phyloP scores from a whole-genome alignment of 2,329 filamentous ascomycete species.

The Lasiodiplodia sp. region DNA sequence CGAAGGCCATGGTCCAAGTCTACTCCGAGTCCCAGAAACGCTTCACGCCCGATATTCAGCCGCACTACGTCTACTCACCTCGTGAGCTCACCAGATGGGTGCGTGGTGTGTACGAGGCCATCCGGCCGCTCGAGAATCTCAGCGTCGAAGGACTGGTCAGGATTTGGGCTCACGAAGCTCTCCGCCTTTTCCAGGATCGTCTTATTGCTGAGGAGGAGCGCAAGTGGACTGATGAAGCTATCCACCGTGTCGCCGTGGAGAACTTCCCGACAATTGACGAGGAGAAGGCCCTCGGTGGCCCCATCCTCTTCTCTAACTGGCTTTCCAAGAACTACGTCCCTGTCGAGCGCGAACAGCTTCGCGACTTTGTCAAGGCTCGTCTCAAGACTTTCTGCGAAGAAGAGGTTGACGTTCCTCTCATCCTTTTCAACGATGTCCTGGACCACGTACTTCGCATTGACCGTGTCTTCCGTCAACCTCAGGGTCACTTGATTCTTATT shows the following conservation, averaged over 20 bases:
- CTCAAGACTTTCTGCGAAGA: slow-evolving; percentile 99
- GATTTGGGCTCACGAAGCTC: slow-evolving; percentile 97
- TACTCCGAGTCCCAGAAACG: slow-evolving; percentile 93
- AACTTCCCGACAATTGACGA: slow-evolving; percentile 97
- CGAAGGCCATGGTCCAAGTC: slow-evolving; percentile 96
- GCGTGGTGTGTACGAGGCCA: slow-evolving; percentile 95
- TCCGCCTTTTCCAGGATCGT: slow-evolving; percentile 96
- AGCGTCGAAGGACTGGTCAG: slow-evolving; percentile 90
- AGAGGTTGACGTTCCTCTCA: slow-evolving; percentile 96
- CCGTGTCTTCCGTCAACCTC: slow-evolving; percentile 96
- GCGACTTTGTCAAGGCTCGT: slow-evolving; percentile 96
- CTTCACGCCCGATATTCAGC: slow-evolving; percentile 96
- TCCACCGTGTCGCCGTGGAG: slow-evolving; percentile 84
- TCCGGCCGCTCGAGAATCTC: slow-evolving; percentile 86
- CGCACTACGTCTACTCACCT: slow-evolving; percentile 98
- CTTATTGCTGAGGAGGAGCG: slow-evolving; percentile 93
- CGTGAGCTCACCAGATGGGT: slow-evolving; percentile 98
- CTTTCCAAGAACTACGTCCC: slow-evolving; percentile 98
- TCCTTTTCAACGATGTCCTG: slow-evolving; percentile 98
- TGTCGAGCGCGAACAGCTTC: slow-evolving; percentile 91
- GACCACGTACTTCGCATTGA: slow-evolving; percentile 99
- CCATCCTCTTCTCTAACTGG: slow-evolving; percentile 99
- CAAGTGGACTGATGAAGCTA: slow-evolving; percentile 90
- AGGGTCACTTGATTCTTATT: slow-evolving; percentile 97
- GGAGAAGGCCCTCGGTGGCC: slow-evolving; percentile 83